phyloP scores from a whole-genome alignment of 169 alveolate genomes.

The Cyclospora cayetanensis region DNA sequence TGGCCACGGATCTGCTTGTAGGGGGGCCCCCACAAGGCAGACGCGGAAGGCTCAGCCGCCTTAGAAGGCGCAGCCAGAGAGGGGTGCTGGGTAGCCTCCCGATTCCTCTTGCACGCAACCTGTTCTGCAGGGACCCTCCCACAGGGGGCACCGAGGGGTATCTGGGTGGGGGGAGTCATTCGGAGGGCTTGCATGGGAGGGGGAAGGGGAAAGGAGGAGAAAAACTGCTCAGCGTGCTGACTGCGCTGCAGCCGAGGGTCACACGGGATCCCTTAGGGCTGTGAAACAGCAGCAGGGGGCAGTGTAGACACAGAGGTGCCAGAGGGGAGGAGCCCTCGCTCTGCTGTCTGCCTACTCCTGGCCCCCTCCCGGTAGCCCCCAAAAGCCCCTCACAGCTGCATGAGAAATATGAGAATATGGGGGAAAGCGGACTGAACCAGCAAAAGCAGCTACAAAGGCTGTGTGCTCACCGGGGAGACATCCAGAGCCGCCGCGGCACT shows the following conservation, averaged over 20 bases:
- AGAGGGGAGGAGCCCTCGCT: background rate
- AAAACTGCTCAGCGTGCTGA: background rate
- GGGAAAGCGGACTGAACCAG: background rate
- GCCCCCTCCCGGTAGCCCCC: background rate
- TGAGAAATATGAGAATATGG: background rate
- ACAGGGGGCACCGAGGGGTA: too few species aligned
- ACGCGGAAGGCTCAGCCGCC: background rate
- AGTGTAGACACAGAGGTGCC: background rate
- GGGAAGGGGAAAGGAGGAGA: background rate
- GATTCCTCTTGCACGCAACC: background rate
- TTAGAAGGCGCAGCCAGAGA: background rate
- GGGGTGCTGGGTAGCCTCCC: background rate
- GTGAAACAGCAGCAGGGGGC: background rate
- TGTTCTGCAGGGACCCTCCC: background rate
- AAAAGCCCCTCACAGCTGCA: background rate
- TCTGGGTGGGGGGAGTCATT: background rate
- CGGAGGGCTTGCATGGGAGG: background rate
- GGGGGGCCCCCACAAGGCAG: background rate
- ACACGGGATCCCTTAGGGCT: background rate
- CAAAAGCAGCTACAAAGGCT: background rate
- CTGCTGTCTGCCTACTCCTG: background rate
- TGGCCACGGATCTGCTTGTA: background rate
- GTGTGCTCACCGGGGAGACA: background rate
- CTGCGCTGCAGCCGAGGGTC: background rate
- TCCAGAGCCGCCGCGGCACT: background rate